phyloP scores from a whole-genome alignment of 1,284 basidiomycete genomes.

The Leccinum ponderosum region DNA sequence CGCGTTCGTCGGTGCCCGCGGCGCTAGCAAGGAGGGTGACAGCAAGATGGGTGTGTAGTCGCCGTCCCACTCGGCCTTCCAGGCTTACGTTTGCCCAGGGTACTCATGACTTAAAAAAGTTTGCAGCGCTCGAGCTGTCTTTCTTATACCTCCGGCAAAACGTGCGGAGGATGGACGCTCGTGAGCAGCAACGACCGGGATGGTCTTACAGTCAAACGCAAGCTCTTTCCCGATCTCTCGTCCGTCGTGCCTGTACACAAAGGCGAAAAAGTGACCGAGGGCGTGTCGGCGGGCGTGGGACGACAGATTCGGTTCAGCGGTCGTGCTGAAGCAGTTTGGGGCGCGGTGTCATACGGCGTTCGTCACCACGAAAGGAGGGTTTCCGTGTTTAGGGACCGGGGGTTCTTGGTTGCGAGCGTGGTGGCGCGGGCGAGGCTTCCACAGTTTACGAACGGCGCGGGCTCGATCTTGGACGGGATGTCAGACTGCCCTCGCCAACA shows the following conservation, averaged over 20 bases:
- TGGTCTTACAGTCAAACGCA: conserved; percentile 73
- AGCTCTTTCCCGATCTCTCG: conserved; percentile 77
- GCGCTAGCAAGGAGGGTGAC: no score
- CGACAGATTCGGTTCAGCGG: conserved; percentile 72
- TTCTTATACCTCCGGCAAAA: no score
- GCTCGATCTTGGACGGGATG: conserved; percentile 38
- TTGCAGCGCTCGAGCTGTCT: no score
- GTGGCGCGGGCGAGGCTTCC: conserved; percentile 60
- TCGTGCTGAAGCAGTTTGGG: conserved; percentile 80
- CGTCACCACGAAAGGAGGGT: conserved; percentile 70
- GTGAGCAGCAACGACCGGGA: conserved; percentile 58
- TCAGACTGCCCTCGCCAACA: conserved; percentile 42
- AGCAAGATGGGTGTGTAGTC: no score
- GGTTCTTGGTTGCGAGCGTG: conserved; percentile 80
- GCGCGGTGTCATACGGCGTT: conserved; percentile 74
- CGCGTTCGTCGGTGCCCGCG: no score
- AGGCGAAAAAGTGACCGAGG: conserved; percentile 92
- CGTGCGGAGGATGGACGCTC: conserved; percentile 66
- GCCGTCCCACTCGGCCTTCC: no score
- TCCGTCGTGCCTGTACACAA: conserved; percentile 83
- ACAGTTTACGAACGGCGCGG: conserved; percentile 27
- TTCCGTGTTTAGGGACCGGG: conserved; percentile 88
- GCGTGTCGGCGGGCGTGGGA: conserved; percentile 92
- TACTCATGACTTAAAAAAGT: no score
- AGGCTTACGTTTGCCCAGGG: no score